phyloP scores from a whole-genome alignment of 768 basidiomycete genomes.

The Boletus rubescentipes region DNA sequence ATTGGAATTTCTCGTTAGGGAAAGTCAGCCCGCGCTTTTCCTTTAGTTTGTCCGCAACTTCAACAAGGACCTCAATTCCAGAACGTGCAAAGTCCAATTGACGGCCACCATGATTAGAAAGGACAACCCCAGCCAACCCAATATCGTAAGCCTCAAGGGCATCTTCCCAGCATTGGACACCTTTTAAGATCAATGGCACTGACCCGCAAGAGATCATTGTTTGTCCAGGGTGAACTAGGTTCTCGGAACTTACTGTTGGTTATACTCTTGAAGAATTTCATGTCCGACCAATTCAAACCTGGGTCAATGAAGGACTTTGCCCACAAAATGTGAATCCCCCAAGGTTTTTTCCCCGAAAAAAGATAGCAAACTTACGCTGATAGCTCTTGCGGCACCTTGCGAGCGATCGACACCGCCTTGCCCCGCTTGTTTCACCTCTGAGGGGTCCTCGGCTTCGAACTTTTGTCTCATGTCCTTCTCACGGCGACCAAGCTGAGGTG shows the following conservation, averaged over 20 bases:
- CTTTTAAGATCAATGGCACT: slow-evolving; percentile 93
- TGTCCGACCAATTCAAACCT: slow-evolving; percentile 71
- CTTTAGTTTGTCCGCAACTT: slow-evolving; percentile 74
- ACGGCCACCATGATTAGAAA: slow-evolving; percentile 86
- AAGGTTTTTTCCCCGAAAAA: not conserved
- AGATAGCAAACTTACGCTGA: slow-evolving; percentile 68
- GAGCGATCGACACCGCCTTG: slow-evolving; percentile 66
- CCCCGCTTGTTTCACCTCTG: slow-evolving; percentile 43
- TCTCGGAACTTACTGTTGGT: slow-evolving; percentile 50
- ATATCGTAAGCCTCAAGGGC: slow-evolving; percentile 80
- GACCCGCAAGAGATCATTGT: slow-evolving; percentile 3
- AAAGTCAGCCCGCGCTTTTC: slow-evolving; percentile 65
- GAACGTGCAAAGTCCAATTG: slow-evolving; percentile 82
- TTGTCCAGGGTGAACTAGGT: slow-evolving; percentile 4
- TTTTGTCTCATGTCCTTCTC: slow-evolving; percentile 98
- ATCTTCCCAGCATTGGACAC: slow-evolving; percentile 90
- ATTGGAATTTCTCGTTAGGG: slow-evolving; percentile 77
- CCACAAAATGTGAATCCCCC: not conserved
- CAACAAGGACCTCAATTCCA: slow-evolving; percentile 86
- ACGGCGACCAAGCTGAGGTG: slow-evolving; percentile 90
- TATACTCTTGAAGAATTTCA: slow-evolving; percentile 71
- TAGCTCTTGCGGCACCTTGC: slow-evolving; percentile 92
- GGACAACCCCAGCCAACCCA: slow-evolving; percentile 71
- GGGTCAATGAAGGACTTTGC: slow-evolving; percentile 92
- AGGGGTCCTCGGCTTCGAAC: slow-evolving; percentile 70